phyloP scores from a whole-genome alignment of 306 rosid species.

The Castanospermum australe region DNA sequence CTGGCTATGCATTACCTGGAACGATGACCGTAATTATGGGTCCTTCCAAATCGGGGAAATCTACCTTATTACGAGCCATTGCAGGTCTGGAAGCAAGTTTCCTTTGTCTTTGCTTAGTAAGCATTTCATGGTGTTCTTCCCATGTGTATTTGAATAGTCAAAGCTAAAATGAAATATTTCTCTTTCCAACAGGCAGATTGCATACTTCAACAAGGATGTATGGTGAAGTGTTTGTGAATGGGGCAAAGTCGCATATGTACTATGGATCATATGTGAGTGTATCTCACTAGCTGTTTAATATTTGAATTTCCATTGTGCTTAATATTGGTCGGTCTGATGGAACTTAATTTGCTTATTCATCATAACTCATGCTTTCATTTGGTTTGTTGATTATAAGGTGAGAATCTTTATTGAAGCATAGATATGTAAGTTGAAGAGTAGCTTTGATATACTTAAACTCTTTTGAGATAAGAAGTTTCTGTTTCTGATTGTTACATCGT shows the following conservation, averaged over 20 bases:
- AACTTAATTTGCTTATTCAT: background rate
- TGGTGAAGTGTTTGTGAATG: slow-evolving; percentile 93
- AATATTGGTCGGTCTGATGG: slow-evolving; percentile 8
- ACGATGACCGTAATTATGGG: slow-evolving; percentile 99
- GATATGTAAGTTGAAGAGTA: background rate
- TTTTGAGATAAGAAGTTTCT: background rate
- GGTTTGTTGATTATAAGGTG: background rate
- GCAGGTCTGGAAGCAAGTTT: slow-evolving; percentile 61
- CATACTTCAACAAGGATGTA: slow-evolving; percentile 78
- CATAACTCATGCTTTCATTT: slow-evolving; percentile 4
- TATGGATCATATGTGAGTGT: slow-evolving; percentile 92
- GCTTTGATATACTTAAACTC: background rate
- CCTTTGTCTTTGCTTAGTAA: slow-evolving; percentile 11
- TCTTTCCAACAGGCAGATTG: slow-evolving; percentile 69
- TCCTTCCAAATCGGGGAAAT: slow-evolving; percentile 93
- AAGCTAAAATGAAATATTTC: slow-evolving; percentile 31
- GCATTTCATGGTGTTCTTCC: slow-evolving; percentile 20
- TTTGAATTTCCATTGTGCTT: slow-evolving; percentile 13
- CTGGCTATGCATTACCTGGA: slow-evolving; percentile 96
- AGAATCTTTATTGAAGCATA: background rate
- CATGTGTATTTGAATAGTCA: slow-evolving; percentile 19
- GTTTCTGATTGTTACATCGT: background rate
- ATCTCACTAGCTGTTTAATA: slow-evolving; percentile 2
- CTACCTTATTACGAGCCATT: slow-evolving; percentile 84
- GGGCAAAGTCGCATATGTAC: slow-evolving; percentile 61